Conservation (phyloP, 805 yeast species). For the Saccharomycopsis capsularis region DNA sequence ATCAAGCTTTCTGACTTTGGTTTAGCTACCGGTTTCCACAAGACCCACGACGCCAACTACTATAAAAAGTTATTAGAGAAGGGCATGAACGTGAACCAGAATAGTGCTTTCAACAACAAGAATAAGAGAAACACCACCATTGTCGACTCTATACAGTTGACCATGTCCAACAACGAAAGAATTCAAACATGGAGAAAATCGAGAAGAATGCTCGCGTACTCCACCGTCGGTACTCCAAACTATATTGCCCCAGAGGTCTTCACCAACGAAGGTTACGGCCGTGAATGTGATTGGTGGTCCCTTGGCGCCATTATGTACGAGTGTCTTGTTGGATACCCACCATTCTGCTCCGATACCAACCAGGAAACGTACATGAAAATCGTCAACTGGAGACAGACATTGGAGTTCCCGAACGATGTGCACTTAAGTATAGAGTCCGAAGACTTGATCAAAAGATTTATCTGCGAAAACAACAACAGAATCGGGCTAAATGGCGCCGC, state of each 20-base stretch:
- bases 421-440: constrained; percentile 42
- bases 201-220: constrained; percentile 42
- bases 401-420: constrained; percentile 42
- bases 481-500: constrained; percentile 44
- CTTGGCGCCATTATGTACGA: constrained; percentile 47
- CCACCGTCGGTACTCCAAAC: constrained; percentile 36
- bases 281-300: constrained; percentile 50
- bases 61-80: constrained; percentile 76
- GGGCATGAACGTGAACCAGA: constrained; percentile 24
- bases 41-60: constrained; percentile 85
- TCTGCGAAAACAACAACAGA: constrained; percentile 36
- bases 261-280: constrained; percentile 42
- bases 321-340: constrained; percentile 47
- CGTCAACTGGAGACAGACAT: constrained; percentile 41
- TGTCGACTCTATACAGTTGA: constrained; percentile 31
- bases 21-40: constrained; percentile 79
- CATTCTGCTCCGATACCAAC: constrained; percentile 43
- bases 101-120: constrained; percentile 18
- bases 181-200: constrained; percentile 47
- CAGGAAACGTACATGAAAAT: constrained; percentile 45
- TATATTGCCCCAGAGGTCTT: constrained; percentile 23
- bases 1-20: constrained; percentile 72
- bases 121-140: constrained; percentile 23
- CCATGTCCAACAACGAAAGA: constrained; percentile 43
- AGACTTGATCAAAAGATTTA: constrained; percentile 37